These are phyloP conservation scores for Dendrobium officinale DNA, from an alignment of 106 monocot species.

Conservation along the genomic window DNA sequence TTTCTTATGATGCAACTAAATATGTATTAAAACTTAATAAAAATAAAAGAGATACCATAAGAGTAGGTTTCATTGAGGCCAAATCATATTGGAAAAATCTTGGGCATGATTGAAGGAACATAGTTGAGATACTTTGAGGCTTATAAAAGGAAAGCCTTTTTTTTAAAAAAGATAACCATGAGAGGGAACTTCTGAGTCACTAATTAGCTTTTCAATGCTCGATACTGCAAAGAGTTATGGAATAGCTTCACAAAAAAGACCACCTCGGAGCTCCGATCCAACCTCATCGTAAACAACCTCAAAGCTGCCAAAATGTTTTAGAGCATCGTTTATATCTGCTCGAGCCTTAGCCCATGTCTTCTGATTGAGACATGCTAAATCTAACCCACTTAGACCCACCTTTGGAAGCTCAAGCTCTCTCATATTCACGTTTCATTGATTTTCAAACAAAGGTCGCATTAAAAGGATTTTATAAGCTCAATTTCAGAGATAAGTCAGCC, in stretches of 20 bases:
- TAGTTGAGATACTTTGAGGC: background rate
- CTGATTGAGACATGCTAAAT: background rate
- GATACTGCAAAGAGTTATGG: conserved; percentile 1
- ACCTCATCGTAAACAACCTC: conserved; percentile 4
- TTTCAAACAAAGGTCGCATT: too few species aligned
- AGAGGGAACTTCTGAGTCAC: background rate
- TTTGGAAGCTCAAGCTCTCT: conserved; percentile 4
- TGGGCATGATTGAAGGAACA: background rate
- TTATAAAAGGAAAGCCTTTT: background rate
- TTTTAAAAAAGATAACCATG: background rate
- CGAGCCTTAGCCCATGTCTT: background rate
- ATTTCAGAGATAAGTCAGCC: too few species aligned
- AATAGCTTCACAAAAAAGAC: background rate
- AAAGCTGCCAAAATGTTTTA: conserved; percentile 10
- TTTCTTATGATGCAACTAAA: too few species aligned
- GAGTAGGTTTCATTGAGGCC: background rate
- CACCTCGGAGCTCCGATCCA: background rate
- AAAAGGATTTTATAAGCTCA: too few species aligned
- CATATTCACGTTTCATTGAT: too few species aligned
- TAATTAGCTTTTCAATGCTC: background rate
- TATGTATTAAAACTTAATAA: background rate
- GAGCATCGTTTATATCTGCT: background rate
- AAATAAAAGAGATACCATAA: background rate
- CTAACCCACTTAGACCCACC: conserved; percentile 17
- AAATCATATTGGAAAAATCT: too few species aligned